These are phyloP conservation scores for Albatrellus ellisii DNA, from an alignment of 768 basidiomycete genomes.

Conservation along the genomic window DNA sequence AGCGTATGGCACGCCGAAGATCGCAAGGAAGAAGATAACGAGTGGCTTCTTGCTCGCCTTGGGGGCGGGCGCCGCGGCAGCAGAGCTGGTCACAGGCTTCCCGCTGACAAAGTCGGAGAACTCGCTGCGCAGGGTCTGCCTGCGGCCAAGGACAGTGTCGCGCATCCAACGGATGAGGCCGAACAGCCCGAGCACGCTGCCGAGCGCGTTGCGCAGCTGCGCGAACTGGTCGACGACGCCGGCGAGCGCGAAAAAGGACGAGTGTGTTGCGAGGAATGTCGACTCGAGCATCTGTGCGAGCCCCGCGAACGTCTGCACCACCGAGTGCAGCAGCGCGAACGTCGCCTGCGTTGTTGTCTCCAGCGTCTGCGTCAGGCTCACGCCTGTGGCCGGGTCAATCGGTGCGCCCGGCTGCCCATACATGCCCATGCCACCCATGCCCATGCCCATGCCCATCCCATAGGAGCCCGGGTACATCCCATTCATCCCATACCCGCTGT, in stretches of 20 bases:
- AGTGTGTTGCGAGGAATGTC: constrained; percentile 96
- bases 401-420: constrained; percentile 23
- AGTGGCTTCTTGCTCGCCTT: constrained; percentile 83
- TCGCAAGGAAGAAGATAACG: constrained; percentile 84
- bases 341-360: constrained; percentile 86
- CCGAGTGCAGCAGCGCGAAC: constrained; percentile 84
- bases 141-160: constrained; percentile 39
- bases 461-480: constrained; percentile 32
- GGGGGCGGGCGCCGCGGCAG: constrained; percentile 25
- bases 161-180: constrained; percentile 81
- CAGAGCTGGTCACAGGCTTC: constrained; percentile 38
- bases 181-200: constrained; percentile 87
- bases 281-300: constrained; percentile 96
- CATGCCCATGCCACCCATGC: constrained; percentile 28
- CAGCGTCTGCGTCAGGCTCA: constrained; percentile 76
- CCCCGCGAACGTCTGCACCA: constrained; percentile 91
- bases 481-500: constrained; percentile 21
- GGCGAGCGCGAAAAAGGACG: constrained; percentile 92
- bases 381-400: constrained; percentile 37
- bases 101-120: constrained; percentile 71
- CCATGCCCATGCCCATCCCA: constrained; percentile 26
- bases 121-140: constrained; percentile 39
- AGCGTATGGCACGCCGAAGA: constrained; percentile 85
- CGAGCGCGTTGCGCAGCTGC: constrained; percentile 82
- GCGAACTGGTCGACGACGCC: constrained; percentile 93